Evolutionary conservation across 1,284 basidiomycete species (phyloP).

Genomic region (Ustilago hordei): DNA sequence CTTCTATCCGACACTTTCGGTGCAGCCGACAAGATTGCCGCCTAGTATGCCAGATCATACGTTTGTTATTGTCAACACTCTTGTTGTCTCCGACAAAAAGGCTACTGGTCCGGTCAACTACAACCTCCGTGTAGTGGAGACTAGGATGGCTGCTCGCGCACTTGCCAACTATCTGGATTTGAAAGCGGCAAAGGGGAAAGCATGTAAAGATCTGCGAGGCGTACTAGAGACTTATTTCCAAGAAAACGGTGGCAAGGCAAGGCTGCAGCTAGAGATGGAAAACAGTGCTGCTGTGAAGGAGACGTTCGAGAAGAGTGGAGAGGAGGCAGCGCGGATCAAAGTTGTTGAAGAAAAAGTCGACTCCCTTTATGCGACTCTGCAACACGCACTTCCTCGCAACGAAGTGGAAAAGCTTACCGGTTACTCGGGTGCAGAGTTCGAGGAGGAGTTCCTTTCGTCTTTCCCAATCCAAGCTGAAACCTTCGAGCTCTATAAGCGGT

Average conservation of each 20-base stretch:
- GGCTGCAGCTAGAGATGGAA: slow-evolving; percentile 40
- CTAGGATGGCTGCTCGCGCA: slow-evolving; percentile 57
- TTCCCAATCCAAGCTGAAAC: slow-evolving; percentile 63
- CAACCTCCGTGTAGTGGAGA: slow-evolving; percentile 67
- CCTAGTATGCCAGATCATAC: slow-evolving; percentile 39
- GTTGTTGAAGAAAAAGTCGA: slow-evolving; percentile 49
- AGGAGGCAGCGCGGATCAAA: slow-evolving; percentile 59
- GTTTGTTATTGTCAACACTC: slow-evolving; percentile 66
- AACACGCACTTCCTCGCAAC: slow-evolving; percentile 36
- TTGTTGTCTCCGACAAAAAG: slow-evolving; percentile 67
- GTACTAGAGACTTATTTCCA: slow-evolving; percentile 59
- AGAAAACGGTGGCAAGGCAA: slow-evolving; percentile 27
- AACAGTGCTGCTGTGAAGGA: slow-evolving; percentile 32
- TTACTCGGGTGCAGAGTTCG: slow-evolving; percentile 51
- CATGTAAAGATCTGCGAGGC: slow-evolving; percentile 47
- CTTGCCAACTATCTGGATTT: slow-evolving; percentile 44
- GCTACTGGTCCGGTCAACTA: slow-evolving; percentile 67
- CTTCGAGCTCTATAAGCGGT: slow-evolving; percentile 58
- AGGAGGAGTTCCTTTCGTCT: slow-evolving; percentile 57
- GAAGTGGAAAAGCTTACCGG: slow-evolving; percentile 60
- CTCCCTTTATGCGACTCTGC: slow-evolving; percentile 12
- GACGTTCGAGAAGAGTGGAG: slow-evolving; percentile 45
- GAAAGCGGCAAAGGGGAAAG: slow-evolving; percentile 3
- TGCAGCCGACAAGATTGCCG: slow-evolving; percentile 51
- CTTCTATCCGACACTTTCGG: slow-evolving; percentile 57